Evolutionary conservation across 2,329 filamentous ascomycete genomes (phyloP).

Genomic region (Fusarium nematophilum): DNA sequence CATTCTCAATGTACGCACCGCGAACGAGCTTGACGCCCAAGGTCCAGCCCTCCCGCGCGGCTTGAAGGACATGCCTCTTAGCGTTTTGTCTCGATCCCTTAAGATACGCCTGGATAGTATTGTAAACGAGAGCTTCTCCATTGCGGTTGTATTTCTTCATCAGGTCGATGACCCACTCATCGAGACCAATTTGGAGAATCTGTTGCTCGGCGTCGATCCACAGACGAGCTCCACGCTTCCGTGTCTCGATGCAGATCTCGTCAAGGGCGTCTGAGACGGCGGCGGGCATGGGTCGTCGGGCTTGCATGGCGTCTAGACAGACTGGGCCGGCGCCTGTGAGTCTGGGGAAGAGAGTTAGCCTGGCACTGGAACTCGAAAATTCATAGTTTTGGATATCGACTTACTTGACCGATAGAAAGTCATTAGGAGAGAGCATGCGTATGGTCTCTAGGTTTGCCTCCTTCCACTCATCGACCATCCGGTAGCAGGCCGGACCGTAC

Average conservation of each 20-base stretch:
- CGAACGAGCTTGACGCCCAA: conserved; percentile 66
- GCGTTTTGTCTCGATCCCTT: conserved; percentile 57
- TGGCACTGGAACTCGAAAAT: no score
- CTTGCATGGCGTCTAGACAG: conserved; percentile 51
- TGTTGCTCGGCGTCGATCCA: conserved; percentile 59
- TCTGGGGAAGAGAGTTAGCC: conserved; percentile 32
- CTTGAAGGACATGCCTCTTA: conserved; percentile 56
- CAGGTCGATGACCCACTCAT: conserved; percentile 43
- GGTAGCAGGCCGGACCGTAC: conserved; percentile 14
- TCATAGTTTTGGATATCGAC: conserved; percentile 8
- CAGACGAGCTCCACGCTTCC: conserved; percentile 50
- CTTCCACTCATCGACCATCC: conserved; percentile 56
- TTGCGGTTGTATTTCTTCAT: conserved; percentile 53
- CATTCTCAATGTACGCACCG: conserved; percentile 64
- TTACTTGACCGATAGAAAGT: conserved; percentile 70
- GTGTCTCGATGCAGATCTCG: conserved; percentile 51
- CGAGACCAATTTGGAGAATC: conserved; percentile 53
- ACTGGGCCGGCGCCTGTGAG: conserved; percentile 54
- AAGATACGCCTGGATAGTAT: conserved; percentile 68
- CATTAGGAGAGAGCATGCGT: conserved; percentile 58
- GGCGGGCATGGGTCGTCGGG: conserved; percentile 46
- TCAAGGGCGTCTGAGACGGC: conserved; percentile 54
- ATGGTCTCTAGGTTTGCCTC: conserved; percentile 64
- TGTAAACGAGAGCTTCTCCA: conserved; percentile 50
- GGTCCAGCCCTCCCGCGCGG: conserved; percentile 59